These are phyloP conservation scores for Calonectria leucothoes DNA, from an alignment of 2,329 filamentous ascomycete species.

Conservation along the genomic window DNA sequence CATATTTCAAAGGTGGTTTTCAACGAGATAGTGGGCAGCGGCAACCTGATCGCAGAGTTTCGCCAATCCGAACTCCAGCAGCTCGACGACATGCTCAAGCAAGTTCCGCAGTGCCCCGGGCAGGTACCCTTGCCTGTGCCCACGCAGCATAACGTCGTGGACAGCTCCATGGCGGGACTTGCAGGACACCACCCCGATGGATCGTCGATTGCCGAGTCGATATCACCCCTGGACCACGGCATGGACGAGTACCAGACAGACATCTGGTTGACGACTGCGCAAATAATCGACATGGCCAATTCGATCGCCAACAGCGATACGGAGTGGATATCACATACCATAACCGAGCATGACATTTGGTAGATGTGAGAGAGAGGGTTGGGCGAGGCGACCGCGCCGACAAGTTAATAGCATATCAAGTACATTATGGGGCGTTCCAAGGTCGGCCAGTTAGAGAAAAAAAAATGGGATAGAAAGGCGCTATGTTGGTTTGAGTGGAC, in stretches of 20 bases:
- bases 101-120: conserved; percentile 33
- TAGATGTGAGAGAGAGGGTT: conserved; percentile 31
- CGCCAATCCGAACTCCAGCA: conserved; percentile 58
- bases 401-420: neutral
- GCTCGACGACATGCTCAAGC: conserved; percentile 52
- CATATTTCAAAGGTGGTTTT: conserved; percentile 56
- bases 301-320: conserved; percentile 57
- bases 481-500: neutral
- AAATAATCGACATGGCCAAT: conserved; percentile 60
- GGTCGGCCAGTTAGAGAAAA: neutral
- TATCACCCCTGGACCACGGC: conserved; percentile 27
- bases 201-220: conserved; percentile 9
- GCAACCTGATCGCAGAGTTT: conserved; percentile 58
- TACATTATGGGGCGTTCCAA: neutral
- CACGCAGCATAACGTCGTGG: conserved; percentile 29
- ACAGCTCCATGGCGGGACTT: neutral
- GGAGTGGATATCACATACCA: conserved; percentile 59
- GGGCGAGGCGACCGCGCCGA: neutral
- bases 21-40: conserved; percentile 58
- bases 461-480: neutral
- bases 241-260: conserved; percentile 42
- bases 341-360: conserved; percentile 58
- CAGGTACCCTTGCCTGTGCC: conserved; percentile 9
- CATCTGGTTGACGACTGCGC: conserved; percentile 55
- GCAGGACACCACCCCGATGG: neutral